A percentile compares a stretch with the other conserved stretches of the same genome.
phyloP scores from a whole-genome alignment of 2,329 filamentous ascomycete species.

The Rhinocladiella similis region DNA sequence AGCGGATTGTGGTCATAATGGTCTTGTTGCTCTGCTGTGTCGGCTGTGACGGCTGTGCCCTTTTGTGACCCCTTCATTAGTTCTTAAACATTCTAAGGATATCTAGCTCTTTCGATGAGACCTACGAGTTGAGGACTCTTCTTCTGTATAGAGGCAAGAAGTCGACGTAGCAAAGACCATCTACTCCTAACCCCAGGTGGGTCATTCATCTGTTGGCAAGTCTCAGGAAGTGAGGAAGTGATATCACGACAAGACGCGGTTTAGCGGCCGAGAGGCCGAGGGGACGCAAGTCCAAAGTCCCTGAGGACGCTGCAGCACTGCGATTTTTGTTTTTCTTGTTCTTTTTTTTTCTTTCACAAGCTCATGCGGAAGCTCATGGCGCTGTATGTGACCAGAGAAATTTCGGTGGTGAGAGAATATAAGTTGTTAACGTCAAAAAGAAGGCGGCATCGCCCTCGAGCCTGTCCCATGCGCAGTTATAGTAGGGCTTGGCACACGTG shows the following conservation, averaged over 20 bases:
- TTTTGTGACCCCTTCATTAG: conserved; percentile 13
- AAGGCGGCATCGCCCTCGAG: conserved; percentile 4
- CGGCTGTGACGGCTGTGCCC: conserved; percentile 2
- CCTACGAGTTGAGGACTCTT: conserved; percentile 11
- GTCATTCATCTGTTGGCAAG: conserved; percentile 9
- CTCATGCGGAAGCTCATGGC: background rate
- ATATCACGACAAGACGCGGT: conserved; percentile 6
- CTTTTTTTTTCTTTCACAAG: background rate
- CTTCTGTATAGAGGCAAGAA: conserved; percentile 15
- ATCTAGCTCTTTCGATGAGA: conserved; percentile 13
- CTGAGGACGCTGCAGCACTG: conserved; percentile 7
- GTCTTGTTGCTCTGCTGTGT: conserved; percentile 8
- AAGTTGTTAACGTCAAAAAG: conserved; percentile 1
- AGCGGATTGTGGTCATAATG: conserved; percentile 11
- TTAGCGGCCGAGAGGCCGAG: conserved; percentile 3
- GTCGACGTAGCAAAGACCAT: conserved; percentile 11
- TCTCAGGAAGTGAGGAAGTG: conserved; percentile 8
- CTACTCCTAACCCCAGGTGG: conserved; percentile 5
- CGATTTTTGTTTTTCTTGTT: conserved; percentile 9
- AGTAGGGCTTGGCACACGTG: background rate
- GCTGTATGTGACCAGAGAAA: background rate
- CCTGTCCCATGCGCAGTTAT: conserved; percentile 1
- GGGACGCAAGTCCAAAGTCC: conserved; percentile 7
- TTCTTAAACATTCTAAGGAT: conserved; percentile 12
- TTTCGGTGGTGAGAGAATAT: conserved; percentile 4